Percentiles rank a stretch among this genome's conserved stretches.
Conservation (phyloP, 2,329 filamentous ascomycete species). For the Cladosporium sp. region DNA sequence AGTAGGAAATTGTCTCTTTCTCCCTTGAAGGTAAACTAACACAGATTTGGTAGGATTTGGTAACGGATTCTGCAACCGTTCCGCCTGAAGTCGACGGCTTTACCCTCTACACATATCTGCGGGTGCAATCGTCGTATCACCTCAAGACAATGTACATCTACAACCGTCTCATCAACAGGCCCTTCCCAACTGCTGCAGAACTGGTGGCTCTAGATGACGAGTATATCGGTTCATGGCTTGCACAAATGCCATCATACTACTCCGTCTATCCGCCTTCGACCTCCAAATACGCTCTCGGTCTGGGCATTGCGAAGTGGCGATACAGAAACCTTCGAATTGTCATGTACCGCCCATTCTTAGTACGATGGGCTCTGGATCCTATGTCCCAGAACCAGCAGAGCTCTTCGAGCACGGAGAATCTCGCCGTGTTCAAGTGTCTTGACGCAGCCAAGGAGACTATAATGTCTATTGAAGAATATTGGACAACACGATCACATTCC, state of each 20-base stretch:
- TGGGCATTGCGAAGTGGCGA: slow-evolving; percentile 8
- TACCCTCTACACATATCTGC: slow-evolving; percentile 5
- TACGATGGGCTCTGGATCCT: neutral
- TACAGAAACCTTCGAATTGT: slow-evolving; percentile 7
- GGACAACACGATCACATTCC: slow-evolving; percentile 5
- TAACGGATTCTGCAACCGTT: neutral
- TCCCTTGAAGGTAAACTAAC: neutral
- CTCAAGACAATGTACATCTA: slow-evolving; percentile 8
- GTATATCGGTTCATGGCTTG: slow-evolving; percentile 2
- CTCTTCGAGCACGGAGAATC: slow-evolving; percentile 4
- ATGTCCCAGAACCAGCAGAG: neutral
- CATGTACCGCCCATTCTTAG: slow-evolving; percentile 6
- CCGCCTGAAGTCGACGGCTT: slow-evolving; percentile 6
- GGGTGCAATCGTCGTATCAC: slow-evolving; percentile 7
- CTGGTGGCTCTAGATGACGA: slow-evolving; percentile 8
- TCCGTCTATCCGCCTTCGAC: slow-evolving; percentile 2
- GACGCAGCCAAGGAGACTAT: slow-evolving; percentile 11
- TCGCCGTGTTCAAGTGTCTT: slow-evolving; percentile 8
- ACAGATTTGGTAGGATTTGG: neutral
- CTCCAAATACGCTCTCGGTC: slow-evolving; percentile 6
- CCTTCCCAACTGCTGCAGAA: slow-evolving; percentile 9
- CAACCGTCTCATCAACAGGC: slow-evolving; percentile 7
- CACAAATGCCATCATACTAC: slow-evolving; percentile 8
- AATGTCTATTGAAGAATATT: slow-evolving; percentile 5
- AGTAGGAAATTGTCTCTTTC: neutral